These are phyloP conservation scores for Phytopythium litorale DNA, from an alignment of 352 stramenopile species.

Conservation along the genomic window DNA sequence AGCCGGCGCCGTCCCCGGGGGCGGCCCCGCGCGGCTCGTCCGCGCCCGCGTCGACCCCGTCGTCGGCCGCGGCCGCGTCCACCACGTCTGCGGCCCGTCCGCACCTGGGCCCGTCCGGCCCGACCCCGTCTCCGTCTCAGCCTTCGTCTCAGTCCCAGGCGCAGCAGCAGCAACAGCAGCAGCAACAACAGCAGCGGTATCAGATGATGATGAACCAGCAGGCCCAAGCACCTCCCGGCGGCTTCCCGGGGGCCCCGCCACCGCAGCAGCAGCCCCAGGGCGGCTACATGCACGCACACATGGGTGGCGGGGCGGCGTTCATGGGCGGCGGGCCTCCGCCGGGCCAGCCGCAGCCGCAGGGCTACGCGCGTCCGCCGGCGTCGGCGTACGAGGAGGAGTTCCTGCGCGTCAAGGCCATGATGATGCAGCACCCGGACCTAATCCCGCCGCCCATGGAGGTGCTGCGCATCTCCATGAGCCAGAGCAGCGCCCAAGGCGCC, in stretches of 20 bases:
- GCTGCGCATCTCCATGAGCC: slow-evolving; percentile 80
- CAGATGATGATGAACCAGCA: slow-evolving; percentile 75
- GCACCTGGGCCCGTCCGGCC: slow-evolving; percentile 38
- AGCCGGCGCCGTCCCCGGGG: slow-evolving; percentile 3
- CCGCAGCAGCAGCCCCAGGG: slow-evolving; percentile 20
- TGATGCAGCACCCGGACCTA: slow-evolving; percentile 84
- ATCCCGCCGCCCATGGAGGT: slow-evolving; percentile 87
- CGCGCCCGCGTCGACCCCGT: background rate
- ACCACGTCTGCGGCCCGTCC: slow-evolving; percentile 61
- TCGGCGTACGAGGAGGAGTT: slow-evolving; percentile 86
- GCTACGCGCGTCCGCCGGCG: slow-evolving; percentile 44
- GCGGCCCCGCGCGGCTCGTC: slow-evolving; percentile 8
- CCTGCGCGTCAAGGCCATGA: slow-evolving; percentile 85
- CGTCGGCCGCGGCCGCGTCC: slow-evolving; percentile 11
- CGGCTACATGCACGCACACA: slow-evolving; percentile 52
- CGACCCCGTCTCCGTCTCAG: background rate
- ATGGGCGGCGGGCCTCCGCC: slow-evolving; percentile 39
- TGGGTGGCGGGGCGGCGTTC: slow-evolving; percentile 41
- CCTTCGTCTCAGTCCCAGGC: slow-evolving; percentile 22
- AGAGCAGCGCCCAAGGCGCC: slow-evolving; percentile 47
- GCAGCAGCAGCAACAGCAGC: slow-evolving; percentile 37
- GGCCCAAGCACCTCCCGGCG: slow-evolving; percentile 15
- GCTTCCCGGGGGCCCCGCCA: slow-evolving; percentile 35
- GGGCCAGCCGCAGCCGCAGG: slow-evolving; percentile 13
- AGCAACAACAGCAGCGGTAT: slow-evolving; percentile 52